These are phyloP conservation scores for Aspergillus thermomutatus DNA, from an alignment of 2,329 filamentous ascomycete species.

Conservation along the genomic window DNA sequence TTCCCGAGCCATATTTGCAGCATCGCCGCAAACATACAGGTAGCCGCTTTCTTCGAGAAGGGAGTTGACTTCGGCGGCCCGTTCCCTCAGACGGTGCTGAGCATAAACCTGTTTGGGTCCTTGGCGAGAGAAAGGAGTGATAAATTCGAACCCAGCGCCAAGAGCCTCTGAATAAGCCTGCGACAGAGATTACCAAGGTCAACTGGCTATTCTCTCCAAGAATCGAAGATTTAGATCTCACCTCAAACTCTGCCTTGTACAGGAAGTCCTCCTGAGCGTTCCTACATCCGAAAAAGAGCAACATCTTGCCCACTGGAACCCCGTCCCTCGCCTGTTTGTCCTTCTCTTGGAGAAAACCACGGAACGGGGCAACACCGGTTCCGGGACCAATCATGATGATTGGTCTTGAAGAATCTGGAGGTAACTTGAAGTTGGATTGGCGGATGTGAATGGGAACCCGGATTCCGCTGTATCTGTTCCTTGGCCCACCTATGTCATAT, in stretches of 20 bases:
- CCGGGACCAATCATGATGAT: slow-evolving; percentile 95
- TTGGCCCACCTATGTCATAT: slow-evolving; percentile 81
- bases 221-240: slow-evolving; percentile 53
- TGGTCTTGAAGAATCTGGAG: slow-evolving; percentile 88
- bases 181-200: slow-evolving; percentile 9
- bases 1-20: slow-evolving; percentile 93
- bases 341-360: slow-evolving; percentile 87
- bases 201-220: not conserved
- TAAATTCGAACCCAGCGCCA: slow-evolving; percentile 82
- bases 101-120: slow-evolving; percentile 89
- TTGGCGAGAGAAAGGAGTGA: slow-evolving; percentile 92
- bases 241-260: slow-evolving; percentile 88
- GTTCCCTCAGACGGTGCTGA: slow-evolving; percentile 84
- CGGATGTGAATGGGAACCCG: slow-evolving; percentile 94
- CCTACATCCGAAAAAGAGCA: slow-evolving; percentile 94
- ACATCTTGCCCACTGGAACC: too few relatives aligned
- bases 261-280: slow-evolving; percentile 86
- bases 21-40: slow-evolving; percentile 97
- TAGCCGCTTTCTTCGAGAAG: slow-evolving; percentile 81
- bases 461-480: slow-evolving; percentile 95
- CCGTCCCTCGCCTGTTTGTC: too few relatives aligned
- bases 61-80: slow-evolving; percentile 78
- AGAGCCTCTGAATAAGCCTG: slow-evolving; percentile 75
- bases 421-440: slow-evolving; percentile 98
- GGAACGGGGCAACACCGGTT: slow-evolving; percentile 96